Evolutionary conservation across 306 rosid species (phyloP), one percentile per base, ranked within the genome.

Genomic region (Quercus bicolor): DNA sequence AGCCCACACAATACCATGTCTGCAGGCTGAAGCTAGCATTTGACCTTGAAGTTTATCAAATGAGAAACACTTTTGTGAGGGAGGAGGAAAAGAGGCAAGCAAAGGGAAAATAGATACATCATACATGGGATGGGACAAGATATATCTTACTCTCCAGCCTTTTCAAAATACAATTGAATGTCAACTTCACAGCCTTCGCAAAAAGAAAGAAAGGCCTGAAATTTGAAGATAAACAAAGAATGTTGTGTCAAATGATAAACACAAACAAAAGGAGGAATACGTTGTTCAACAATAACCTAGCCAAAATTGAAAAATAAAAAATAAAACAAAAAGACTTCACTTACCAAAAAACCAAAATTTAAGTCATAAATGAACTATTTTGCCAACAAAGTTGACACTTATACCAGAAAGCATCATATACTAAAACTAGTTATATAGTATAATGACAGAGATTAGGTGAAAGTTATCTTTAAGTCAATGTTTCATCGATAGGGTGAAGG

Each of bases 131-230:
- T 40, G 10, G 57, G 48, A 43, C 3, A 54, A 53, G 40, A 77
- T 61, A 34, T 31, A 74, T 81, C 98, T 90, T 95, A 92, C 98
- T 92, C 96, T 86, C 98, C 98, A 55, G 98, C 89, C 75, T 92
- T 92, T 80, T 95, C 98, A 82, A 92, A 95, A 79, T 86, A 84
- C 59, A 95, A 85, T 78, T 92, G 94, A 66, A 95, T 84, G 76
- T 95, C 98, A 73, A 91, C 87, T 92, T 92, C 98, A 87, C 98
- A 92, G 84, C 90, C 90, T 85, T 95, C 98, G 6, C 97, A 95
- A 75, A 95, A 91, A 40, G 97, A 90, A 83, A 95, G 93, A 89
- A 95, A 95, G 51, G 98, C 98, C 98, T 92, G 96, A 78, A 86
- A 80, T 74, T 55, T 79, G 77, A 62, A 34, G 60, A 64, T 56